Evolutionary conservation across 192 early-diverging fungal species (phyloP).

Genomic region (Coemansia sp.): DNA sequence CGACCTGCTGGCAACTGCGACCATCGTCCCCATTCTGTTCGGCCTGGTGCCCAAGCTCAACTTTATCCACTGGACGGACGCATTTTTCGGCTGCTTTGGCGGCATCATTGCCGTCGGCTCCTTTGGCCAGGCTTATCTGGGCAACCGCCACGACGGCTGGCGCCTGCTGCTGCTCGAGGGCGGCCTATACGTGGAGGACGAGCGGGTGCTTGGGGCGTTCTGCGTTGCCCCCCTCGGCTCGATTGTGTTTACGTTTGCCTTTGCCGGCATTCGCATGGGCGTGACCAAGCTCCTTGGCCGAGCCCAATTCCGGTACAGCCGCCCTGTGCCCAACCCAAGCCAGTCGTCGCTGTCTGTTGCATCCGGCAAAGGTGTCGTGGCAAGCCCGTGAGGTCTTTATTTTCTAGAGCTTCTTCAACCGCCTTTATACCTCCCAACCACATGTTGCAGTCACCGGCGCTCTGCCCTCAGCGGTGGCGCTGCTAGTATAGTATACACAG

Average conservation of each 20-base stretch:
- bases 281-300: conserved; percentile 19
- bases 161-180: conserved; percentile 40
- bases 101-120: conserved; percentile 49
- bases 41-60: conserved; percentile 48
- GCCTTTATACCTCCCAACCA: too few relatives aligned
- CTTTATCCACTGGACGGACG: conserved; percentile 50
- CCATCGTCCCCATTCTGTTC: conserved; percentile 51
- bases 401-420: too few relatives aligned
- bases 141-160: conserved; percentile 47
- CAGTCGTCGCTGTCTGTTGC: too few relatives aligned
- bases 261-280: conserved; percentile 30
- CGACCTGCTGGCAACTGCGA: conserved; percentile 57
- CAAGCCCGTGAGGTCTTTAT: too few relatives aligned
- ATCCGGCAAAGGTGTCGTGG: too few relatives aligned
- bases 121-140: conserved; percentile 51
- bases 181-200: conserved; percentile 51
- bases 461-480: too few relatives aligned
- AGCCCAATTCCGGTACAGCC: conserved; percentile 25
- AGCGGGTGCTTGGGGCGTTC: conserved; percentile 55
- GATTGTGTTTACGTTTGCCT: conserved; percentile 34
- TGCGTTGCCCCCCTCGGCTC: conserved; percentile 50
- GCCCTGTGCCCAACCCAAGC: too few relatives aligned
- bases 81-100: conserved; percentile 49
- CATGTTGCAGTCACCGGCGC: too few relatives aligned
- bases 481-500: too few relatives aligned